Evolutionary conservation across 73 alveolate genomes (phyloP).

Genomic region (Uronychia binucleata): DNA sequence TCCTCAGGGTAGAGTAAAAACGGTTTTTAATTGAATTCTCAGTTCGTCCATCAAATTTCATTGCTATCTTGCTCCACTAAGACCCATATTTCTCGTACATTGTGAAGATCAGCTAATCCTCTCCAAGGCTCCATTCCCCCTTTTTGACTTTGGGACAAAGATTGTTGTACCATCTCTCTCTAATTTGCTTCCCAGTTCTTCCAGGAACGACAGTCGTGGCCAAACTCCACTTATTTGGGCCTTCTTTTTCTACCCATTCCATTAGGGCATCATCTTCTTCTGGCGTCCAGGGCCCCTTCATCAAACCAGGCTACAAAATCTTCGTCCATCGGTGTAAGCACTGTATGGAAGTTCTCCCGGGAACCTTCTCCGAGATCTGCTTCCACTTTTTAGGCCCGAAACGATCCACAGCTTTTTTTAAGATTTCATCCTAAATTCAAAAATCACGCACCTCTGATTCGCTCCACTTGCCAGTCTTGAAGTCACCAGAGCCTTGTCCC

Average conservation of each 20-base stretch:
- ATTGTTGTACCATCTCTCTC: slow-evolving; percentile 48
- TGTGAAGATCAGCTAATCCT: slow-evolving; percentile 74
- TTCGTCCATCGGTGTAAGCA: slow-evolving; percentile 74
- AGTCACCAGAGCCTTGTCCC: too few species aligned
- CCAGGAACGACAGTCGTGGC: slow-evolving; percentile 55
- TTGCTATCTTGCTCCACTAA: slow-evolving; percentile 81
- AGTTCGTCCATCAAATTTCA: slow-evolving; percentile 84
- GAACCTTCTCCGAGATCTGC: too few species aligned
- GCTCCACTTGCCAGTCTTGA: too few species aligned
- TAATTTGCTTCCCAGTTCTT: slow-evolving; percentile 58
- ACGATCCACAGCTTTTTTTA: too few species aligned
- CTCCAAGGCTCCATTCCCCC: slow-evolving; percentile 83
- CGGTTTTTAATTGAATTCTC: slow-evolving; percentile 86
- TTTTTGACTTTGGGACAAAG: slow-evolving; percentile 80
- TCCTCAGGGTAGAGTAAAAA: slow-evolving; percentile 79
- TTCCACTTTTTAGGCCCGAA: too few species aligned
- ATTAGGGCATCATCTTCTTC: slow-evolving; percentile 43
- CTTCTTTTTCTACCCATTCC: slow-evolving; percentile 54
- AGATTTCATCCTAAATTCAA: too few species aligned
- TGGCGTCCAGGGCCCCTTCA: slow-evolving; percentile 65
- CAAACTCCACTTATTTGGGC: slow-evolving; percentile 49
- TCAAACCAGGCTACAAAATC: slow-evolving; percentile 44
- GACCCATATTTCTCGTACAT: slow-evolving; percentile 75
- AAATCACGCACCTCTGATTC: too few species aligned
- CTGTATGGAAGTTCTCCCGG: slow-evolving; percentile 77